A percentile compares a stretch with the other conserved stretches of the same genome.
phyloP scores from a whole-genome alignment of 306 rosid species.

The Vigna mungo region DNA sequence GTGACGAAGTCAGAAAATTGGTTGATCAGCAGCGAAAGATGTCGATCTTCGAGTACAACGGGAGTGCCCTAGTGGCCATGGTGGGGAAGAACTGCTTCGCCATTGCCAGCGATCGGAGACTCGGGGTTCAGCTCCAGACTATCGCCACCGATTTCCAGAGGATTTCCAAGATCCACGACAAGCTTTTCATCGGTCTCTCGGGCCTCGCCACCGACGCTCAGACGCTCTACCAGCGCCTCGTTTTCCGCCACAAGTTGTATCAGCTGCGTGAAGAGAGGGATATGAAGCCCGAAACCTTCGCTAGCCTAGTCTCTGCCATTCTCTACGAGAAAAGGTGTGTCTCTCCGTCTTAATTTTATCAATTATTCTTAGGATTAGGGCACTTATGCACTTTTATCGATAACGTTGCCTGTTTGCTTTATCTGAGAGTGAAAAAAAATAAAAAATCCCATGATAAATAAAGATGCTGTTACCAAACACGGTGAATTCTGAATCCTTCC shows the following conservation, averaged over 20 bases:
- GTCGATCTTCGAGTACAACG: slow-evolving; percentile 32
- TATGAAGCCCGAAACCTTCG: slow-evolving; percentile 24
- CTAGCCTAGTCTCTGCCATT: slow-evolving; percentile 18
- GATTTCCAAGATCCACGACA: slow-evolving; percentile 13
- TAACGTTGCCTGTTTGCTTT: too few species aligned
- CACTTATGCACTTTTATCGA: not conserved
- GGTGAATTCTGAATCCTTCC: too few species aligned
- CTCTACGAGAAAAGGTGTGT: slow-evolving; percentile 23
- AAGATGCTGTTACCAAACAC: too few species aligned
- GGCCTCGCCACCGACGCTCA: slow-evolving; percentile 31
- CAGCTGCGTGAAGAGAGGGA: slow-evolving; percentile 33
- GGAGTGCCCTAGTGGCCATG: slow-evolving; percentile 30
- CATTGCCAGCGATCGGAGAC: slow-evolving; percentile 29
- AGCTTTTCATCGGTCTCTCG: slow-evolving; percentile 33
- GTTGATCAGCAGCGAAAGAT: not conserved
- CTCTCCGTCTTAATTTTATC: not conserved
- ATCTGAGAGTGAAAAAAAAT: not conserved
- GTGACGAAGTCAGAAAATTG: not conserved
- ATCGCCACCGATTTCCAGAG: slow-evolving; percentile 32
- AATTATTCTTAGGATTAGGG: not conserved
- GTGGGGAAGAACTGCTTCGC: slow-evolving; percentile 33
- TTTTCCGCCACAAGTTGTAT: slow-evolving; percentile 25
- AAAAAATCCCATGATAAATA: too few species aligned
- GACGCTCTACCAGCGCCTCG: slow-evolving; percentile 22
- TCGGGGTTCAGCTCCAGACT: slow-evolving; percentile 27